Conservation (phyloP, 129 eudicot species). For the Lactuca saligna region DNA sequence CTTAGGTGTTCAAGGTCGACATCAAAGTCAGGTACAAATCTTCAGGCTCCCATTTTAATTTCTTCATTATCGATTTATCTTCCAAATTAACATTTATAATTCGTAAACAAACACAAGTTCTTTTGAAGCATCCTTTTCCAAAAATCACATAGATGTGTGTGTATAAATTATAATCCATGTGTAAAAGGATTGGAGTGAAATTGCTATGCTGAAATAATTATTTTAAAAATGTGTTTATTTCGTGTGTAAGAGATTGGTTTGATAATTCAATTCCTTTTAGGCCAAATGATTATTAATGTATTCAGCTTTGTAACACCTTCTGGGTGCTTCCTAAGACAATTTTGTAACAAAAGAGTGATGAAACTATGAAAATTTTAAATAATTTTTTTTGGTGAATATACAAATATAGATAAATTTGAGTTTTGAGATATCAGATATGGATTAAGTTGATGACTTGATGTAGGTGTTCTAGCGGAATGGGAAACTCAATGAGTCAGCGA, state of each 20-base stretch:
- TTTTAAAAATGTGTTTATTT: not conserved
- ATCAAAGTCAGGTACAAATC: constrained; percentile 7
- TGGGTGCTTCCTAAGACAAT: not conserved
- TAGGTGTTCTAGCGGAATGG: constrained; percentile 17
- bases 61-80: not conserved
- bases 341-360: not conserved
- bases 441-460: no score
- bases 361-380: not conserved
- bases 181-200: not conserved
- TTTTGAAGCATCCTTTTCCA: not conserved
- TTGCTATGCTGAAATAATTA: not conserved
- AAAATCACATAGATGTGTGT: not conserved
- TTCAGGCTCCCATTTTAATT: not conserved
- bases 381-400: not conserved
- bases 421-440: not conserved
- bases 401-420: not conserved
- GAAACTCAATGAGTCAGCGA: constrained; percentile 17
- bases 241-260: not conserved
- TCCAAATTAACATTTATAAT: not conserved
- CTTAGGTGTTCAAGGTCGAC: not conserved
- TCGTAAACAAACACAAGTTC: not conserved
- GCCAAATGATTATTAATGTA: not conserved
- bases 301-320: not conserved
- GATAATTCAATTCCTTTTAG: not conserved
- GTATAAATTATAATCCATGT: not conserved